These are phyloP conservation scores for Malus hybrid DNA, from an alignment of 331 rosid species.

Conservation along the genomic window DNA sequence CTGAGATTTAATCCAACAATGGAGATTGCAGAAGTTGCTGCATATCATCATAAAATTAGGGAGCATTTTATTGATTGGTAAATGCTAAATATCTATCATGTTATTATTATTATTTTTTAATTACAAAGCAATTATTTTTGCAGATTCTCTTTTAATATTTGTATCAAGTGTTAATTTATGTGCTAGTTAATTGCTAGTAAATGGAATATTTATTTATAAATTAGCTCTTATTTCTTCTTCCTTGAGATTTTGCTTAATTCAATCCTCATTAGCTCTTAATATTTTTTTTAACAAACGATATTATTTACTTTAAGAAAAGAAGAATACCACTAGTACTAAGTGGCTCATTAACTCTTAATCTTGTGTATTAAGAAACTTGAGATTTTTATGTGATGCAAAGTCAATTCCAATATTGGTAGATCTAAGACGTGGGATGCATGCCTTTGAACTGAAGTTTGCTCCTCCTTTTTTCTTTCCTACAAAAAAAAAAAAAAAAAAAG, in stretches of 20 bases:
- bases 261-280: not conserved
- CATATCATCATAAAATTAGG: not conserved
- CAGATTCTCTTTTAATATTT: not conserved
- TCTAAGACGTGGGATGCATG: not conserved
- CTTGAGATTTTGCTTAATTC: not conserved
- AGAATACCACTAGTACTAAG: too few relatives aligned
- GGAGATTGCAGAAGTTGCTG: not conserved
- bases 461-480: not conserved
- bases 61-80: slow-evolving; percentile 2
- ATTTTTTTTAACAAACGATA: not conserved
- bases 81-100: not conserved
- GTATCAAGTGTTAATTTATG: not conserved
- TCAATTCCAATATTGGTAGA: not conserved
- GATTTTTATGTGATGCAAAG: not conserved
- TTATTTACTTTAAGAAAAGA: too few relatives aligned
- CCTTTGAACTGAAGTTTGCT: not conserved
- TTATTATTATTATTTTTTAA: not conserved
- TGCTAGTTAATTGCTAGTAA: not conserved
- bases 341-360: not conserved
- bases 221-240: not conserved
- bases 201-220: not conserved
- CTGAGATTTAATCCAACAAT: not conserved
- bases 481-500: not conserved
- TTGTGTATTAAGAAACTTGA: not conserved
- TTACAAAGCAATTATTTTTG: not conserved